Base-by-base conservation (phyloP, 2,329 filamentous ascomycete species). In the Onygenales sp. region DNA sequence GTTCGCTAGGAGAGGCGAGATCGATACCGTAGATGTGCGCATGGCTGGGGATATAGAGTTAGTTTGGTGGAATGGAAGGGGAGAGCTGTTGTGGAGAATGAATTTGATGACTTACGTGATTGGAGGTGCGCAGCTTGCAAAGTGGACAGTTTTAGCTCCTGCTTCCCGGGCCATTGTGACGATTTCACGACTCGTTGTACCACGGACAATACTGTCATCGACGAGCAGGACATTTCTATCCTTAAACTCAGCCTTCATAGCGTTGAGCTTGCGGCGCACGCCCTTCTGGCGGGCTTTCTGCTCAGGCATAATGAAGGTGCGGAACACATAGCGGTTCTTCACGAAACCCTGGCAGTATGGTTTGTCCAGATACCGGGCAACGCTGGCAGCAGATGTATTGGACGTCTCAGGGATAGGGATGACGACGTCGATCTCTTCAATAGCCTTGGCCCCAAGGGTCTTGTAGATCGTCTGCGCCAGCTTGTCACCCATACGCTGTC, bases 21-120 rank as follows among this genome's bases (percentile, higher is more conserved):
- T 89, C 86, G 59, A 89, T 88, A 59, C 85, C 85, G 72, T 93
- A 93, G 61, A 96, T 89, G 65, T 96, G 91, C 1, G 89, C 86
- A 66, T 94, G 82, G 10, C 72, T 74, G 56, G 44, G 5, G 14
- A 33, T 8, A 14, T 36, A 39, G 35, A 14, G 14, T 52, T 38
- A 32, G 27, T 42, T 13, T 13, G 47, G 54, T 61, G 46, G 60
- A 58, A 44, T 32, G 7, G 31, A 17, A 33, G 21, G 10, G 42
- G 5, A 14, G 10, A 42, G 35, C 9, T 38, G 14, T 27, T 42
- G 21, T 21, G 36, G 10, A 17, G n/a, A 33, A 47, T 33, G 5
- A 48, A 36, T 32, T 21, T 31, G 21, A 33, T 27, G n/a, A 17
- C 70, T 60, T 65, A 74, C 66, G 82, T 89, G 68, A 94, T 89